Percentiles rank a stretch among this genome's conserved stretches.
Evolutionary conservation across 164 flowering plant genomes (phyloP).

Genomic region (Annona squamosa): DNA sequence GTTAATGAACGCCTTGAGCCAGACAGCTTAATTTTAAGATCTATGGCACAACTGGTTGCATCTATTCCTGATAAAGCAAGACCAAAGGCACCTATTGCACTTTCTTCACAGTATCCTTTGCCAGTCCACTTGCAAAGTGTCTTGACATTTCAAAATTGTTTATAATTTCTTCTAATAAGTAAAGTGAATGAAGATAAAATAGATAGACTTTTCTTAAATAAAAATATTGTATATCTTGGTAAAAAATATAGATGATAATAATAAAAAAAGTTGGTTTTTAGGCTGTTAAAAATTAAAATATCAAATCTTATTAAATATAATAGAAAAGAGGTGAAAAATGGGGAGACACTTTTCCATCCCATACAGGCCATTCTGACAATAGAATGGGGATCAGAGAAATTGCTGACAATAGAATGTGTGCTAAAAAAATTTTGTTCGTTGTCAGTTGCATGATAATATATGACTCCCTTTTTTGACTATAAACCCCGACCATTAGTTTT

Average conservation of each 20-base stretch:
- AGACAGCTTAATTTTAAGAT: conserved; percentile 20
- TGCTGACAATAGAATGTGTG: too few relatives aligned
- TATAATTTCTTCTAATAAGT: not conserved
- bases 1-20: conserved; percentile 22
- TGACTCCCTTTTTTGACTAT: too few relatives aligned
- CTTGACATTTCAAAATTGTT: not conserved
- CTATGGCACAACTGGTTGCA: conserved; percentile 66
- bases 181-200: too few relatives aligned
- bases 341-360: too few relatives aligned
- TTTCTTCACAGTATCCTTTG: conserved; percentile 89
- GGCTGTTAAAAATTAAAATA: not conserved
- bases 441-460: too few relatives aligned
- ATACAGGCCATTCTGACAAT: too few relatives aligned
- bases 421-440: too few relatives aligned
- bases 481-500: not conserved
- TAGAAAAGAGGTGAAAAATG: not conserved
- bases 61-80: conserved; percentile 90
- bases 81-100: conserved; percentile 43
- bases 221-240: too few relatives aligned
- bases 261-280: too few relatives aligned
- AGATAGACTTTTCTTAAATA: too few relatives aligned
- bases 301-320: not conserved
- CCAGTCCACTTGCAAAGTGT: not conserved
- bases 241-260: too few relatives aligned
- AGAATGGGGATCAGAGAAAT: too few relatives aligned